Evolutionary conservation across 257 asterid species (phyloP).

Genomic region (Plectranthus barbatus): DNA sequence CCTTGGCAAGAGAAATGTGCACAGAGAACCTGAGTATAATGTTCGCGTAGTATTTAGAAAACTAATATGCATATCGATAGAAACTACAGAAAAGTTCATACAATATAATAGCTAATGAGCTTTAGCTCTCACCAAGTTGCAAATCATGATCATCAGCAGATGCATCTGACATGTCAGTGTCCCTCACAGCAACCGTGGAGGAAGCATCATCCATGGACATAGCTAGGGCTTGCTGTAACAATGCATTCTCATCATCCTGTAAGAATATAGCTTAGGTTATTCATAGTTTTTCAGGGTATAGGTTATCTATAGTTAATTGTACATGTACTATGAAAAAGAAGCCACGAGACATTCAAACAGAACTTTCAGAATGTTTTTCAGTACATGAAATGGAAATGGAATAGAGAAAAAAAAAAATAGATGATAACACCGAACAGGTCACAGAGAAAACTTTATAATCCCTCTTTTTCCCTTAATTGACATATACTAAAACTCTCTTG

Average conservation of each 20-base stretch:
- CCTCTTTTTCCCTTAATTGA: too few species aligned
- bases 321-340: not conserved
- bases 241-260: constrained; percentile 97
- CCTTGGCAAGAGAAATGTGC: not conserved
- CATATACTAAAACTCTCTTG: not conserved
- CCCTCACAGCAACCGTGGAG: constrained; percentile 56
- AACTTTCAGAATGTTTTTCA: not conserved
- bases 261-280: constrained; percentile 17
- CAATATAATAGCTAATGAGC: not conserved
- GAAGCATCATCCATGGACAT: constrained; percentile 96
- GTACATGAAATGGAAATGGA: not conserved
- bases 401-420: not conserved
- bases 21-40: too few species aligned
- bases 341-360: not conserved
- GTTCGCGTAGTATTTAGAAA: too few species aligned
- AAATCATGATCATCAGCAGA: constrained; percentile 91
- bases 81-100: not conserved
- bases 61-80: not conserved
- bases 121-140: constrained; percentile 60
- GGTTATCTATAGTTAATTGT: constrained; percentile 2
- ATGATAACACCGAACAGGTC: too few species aligned
- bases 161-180: constrained; percentile 92
- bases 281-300: not conserved
- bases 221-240: constrained; percentile 95
- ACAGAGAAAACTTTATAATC: too few species aligned